phyloP scores from a whole-genome alignment of 2,329 filamentous ascomycete genomes.

The Allantophomopsis lycopodina region DNA sequence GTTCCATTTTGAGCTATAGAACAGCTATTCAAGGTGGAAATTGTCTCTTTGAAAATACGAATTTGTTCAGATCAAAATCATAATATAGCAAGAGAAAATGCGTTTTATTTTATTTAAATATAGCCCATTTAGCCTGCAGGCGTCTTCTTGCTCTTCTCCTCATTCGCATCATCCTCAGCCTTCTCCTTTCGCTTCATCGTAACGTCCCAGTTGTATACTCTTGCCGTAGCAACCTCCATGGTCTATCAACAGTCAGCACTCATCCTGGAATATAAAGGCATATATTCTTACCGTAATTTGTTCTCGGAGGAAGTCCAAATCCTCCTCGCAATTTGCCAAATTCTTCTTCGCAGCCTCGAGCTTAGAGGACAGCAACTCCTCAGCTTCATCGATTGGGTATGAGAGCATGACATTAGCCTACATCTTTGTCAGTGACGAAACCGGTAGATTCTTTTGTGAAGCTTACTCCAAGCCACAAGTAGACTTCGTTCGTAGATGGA shows the following conservation, averaged over 20 bases:
- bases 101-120: background rate
- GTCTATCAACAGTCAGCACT: background rate
- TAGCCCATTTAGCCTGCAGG: constrained; percentile 13
- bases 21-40: no score
- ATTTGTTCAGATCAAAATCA: no score
- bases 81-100: no score
- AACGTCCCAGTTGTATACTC: constrained; percentile 99
- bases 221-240: constrained; percentile 40
- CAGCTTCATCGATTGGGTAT: constrained; percentile 81
- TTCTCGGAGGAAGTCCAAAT: constrained; percentile 87
- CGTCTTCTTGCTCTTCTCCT: constrained; percentile 18
- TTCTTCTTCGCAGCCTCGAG: constrained; percentile 67
- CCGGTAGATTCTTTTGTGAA: background rate
- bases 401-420: constrained; percentile 95
- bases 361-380: constrained; percentile 65
- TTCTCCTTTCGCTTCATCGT: constrained; percentile 91
- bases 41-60: no score
- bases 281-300: constrained; percentile 70
- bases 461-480: constrained; percentile 85
- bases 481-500: constrained; percentile 77
- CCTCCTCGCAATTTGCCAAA: constrained; percentile 83
- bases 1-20: no score
- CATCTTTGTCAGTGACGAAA: background rate
- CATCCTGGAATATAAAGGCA: background rate
- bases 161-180: constrained; percentile 36